Base-by-base conservation (phyloP, 495 filamentous ascomycete genomes). In the Penicillium flavigenum region DNA sequence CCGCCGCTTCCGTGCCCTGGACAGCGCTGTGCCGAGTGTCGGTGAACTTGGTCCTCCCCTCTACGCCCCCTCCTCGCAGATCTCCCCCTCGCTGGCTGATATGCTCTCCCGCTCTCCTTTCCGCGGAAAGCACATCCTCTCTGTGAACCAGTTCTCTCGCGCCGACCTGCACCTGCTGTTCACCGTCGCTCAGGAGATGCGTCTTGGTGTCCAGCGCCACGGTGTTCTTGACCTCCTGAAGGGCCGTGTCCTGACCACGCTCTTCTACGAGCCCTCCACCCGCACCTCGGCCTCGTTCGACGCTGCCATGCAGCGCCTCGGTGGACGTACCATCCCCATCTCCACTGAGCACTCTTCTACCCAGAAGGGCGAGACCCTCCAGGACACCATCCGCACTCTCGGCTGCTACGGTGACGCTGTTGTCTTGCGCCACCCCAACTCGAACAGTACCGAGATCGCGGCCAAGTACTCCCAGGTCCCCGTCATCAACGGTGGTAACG, bases 191-290 rank as follows among this genome's bases (percentile, higher is more conserved):
- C 88, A 95, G 67, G 94, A 98, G 72, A 96, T 98, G 91, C 87
- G 91, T 17, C 81, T 96, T 17, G 92, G 90, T 48, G 94, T 96
- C 22, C 86, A 96, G 71, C 86, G 92, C 36, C 86, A 96, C 63
- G 94, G 94, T 53, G 86, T 93, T 27, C 82, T 98, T 59, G 87
- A 92, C 59, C 79, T 96, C 49, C 83, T 98, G 51, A 90, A 88
- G 64, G 91, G 92, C 32, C 85, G 88, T 42, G 77, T 98, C 26
- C 82, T 98, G 26, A 88, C 85, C 77, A 92, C 89, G 1, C 85
- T 98, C 76, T 98, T 98, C 84, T 98, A 89, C 75, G 94, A 98
- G 79, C 93, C 94, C 3, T 97, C 92, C 1, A 98, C 94, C 6
- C 84, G 94, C 32, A 98, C 94, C 11, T 98, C 93, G 16, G 86